These are phyloP conservation scores for Globisporangium abappressorium DNA, from an alignment of 352 stramenopile genomes.

Conservation along the genomic window DNA sequence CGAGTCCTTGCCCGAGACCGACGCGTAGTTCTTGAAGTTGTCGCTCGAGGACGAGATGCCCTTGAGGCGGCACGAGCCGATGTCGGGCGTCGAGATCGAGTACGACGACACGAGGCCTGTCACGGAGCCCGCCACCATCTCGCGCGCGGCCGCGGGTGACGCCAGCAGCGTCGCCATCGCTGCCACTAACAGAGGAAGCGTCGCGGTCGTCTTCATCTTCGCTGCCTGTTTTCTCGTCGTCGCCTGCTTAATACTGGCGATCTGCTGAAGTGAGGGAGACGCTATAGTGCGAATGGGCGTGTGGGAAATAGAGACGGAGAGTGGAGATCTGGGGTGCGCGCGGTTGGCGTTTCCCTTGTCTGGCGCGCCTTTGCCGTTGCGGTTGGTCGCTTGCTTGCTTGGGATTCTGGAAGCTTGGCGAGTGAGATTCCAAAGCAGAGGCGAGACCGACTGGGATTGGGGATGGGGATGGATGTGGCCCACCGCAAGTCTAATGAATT, in stretches of 20 bases:
- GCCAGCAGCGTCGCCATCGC: conserved; percentile 8
- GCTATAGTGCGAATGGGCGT: background rate
- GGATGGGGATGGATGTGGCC: background rate
- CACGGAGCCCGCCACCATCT: conserved; percentile 12
- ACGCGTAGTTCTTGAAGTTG: conserved; percentile 82
- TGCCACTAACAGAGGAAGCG: background rate
- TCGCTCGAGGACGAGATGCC: conserved; percentile 49
- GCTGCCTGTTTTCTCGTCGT: background rate
- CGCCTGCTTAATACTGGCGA: background rate
- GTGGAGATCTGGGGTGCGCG: background rate
- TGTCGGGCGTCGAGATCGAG: conserved; percentile 55
- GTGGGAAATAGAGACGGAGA: background rate
- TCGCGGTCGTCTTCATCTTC: background rate
- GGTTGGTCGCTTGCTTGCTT: background rate
- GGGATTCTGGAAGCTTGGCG: background rate
- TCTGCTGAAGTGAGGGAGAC: background rate
- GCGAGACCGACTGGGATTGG: background rate
- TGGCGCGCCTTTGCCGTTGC: background rate
- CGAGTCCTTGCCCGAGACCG: conserved; percentile 55
- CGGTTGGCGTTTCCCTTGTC: background rate
- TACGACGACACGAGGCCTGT: conserved; percentile 38
- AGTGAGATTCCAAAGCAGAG: background rate
- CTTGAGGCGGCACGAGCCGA: conserved; percentile 70
- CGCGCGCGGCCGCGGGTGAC: conserved; percentile 9
- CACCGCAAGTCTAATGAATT: background rate